phyloP scores from a whole-genome alignment of 441 rosid species.

The Adansonia rubrostipa region DNA sequence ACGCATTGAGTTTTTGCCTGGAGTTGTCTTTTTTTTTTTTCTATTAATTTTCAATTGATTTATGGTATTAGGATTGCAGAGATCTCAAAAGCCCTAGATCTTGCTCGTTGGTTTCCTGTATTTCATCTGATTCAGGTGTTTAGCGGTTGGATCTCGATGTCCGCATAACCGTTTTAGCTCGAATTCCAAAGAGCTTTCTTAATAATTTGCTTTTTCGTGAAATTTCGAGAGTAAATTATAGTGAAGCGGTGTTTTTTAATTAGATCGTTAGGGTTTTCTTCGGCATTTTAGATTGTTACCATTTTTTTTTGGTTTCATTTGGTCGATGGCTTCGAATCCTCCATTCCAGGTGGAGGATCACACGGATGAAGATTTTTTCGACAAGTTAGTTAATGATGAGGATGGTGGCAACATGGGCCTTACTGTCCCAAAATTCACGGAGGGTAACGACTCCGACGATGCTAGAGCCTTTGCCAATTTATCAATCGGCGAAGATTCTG shows the following conservation, averaged over 20 bases:
- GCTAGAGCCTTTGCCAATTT: conserved; percentile 64
- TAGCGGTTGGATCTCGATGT: conserved; percentile 56
- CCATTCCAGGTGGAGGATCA: conserved; percentile 83
- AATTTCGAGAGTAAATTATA: conserved; percentile 14
- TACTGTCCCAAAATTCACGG: conserved; percentile 32
- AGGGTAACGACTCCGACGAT: conserved; percentile 62
- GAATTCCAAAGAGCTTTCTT: conserved; percentile 28
- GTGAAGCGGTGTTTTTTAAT: background rate
- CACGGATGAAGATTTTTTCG: conserved; percentile 74
- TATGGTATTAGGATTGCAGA: conserved; percentile 27
- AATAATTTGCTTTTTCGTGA: conserved; percentile 18
- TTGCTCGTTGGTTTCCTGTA: conserved; percentile 26
- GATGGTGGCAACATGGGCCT: conserved; percentile 41
- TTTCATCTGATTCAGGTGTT: conserved; percentile 37
- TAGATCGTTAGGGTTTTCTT: no score
- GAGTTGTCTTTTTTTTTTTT: background rate
- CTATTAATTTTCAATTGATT: conserved; percentile 1
- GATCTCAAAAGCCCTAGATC: conserved; percentile 52
- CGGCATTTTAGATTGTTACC: conserved; percentile 22
- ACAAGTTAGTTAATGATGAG: conserved; percentile 76
- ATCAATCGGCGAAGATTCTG: conserved; percentile 34
- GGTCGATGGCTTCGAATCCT: conserved; percentile 77
- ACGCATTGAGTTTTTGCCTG: background rate
- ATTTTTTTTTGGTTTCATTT: conserved; percentile 14
- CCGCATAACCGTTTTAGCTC: conserved; percentile 35